Conservation (phyloP, 345 rosid species). For the Arabis hirsuta region DNA sequence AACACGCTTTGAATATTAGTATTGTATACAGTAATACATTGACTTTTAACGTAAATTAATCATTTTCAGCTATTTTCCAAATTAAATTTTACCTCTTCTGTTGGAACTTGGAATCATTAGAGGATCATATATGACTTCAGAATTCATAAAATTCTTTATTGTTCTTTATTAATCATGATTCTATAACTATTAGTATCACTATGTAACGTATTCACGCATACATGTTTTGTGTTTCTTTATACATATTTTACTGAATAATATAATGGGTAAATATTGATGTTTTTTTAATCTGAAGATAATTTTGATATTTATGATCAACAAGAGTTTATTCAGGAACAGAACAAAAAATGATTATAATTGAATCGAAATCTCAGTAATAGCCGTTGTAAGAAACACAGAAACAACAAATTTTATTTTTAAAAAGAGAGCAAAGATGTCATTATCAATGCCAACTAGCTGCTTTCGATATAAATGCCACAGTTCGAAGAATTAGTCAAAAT, state of each 20-base stretch:
- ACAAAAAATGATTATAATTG: neutral
- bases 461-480: slow-evolving; percentile 36
- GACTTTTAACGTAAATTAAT: slow-evolving; percentile 19
- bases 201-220: no score
- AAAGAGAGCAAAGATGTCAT: slow-evolving; percentile 31
- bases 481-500: slow-evolving; percentile 37
- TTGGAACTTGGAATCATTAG: neutral
- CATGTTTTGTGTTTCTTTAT: neutral
- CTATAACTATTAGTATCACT: no score
- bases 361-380: neutral
- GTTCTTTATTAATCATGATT: neutral
- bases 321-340: neutral
- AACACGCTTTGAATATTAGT: neutral
- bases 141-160: neutral
- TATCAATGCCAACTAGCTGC: slow-evolving; percentile 42
- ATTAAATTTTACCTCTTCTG: slow-evolving; percentile 2
- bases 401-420: neutral
- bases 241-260: neutral
- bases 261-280: neutral
- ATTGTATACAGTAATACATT: slow-evolving; percentile 14
- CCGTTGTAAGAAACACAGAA: neutral
- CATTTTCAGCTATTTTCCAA: slow-evolving; percentile 3
- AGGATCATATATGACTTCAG: slow-evolving; percentile 4
- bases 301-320: neutral
- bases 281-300: neutral